phyloP scores from a whole-genome alignment of 2,329 filamentous ascomycete species.

The Penicillium sp. region DNA sequence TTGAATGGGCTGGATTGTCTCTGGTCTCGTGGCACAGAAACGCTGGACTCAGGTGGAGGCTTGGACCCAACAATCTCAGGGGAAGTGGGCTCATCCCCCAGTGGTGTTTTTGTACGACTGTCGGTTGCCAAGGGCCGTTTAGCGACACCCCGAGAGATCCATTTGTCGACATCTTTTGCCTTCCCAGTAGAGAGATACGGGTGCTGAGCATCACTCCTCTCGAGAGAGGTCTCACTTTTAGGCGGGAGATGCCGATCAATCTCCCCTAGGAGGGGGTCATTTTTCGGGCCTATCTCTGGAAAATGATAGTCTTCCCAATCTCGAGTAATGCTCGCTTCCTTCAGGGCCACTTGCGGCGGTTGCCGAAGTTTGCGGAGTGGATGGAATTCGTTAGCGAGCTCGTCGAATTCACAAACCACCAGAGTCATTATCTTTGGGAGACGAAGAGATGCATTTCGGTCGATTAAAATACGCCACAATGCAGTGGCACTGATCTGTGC shows the following conservation, averaged over 20 bases:
- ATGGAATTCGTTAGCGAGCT: background rate
- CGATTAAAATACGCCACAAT: background rate
- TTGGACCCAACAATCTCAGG: background rate
- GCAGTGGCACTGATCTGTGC: background rate
- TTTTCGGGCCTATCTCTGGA: background rate
- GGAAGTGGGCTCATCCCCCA: background rate
- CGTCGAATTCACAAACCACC: conserved; percentile 4
- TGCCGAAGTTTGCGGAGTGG: conserved; percentile 4
- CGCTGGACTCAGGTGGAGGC: background rate
- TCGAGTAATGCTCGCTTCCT: background rate
- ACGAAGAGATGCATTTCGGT: background rate
- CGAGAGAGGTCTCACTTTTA: background rate
- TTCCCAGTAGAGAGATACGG: background rate
- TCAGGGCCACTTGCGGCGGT: background rate
- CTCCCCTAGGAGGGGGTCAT: background rate
- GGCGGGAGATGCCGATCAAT: background rate
- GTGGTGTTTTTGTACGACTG: background rate
- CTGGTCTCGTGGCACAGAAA: background rate
- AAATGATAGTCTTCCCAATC: conserved; percentile 1
- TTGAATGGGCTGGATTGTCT: background rate
- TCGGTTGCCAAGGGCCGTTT: background rate
- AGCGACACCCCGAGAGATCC: background rate
- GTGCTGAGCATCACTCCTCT: background rate
- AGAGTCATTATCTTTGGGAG: background rate
- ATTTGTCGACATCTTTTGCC: background rate